phyloP scores from a whole-genome alignment of 306 rosid genomes.

The Trichosanthes truncata region DNA sequence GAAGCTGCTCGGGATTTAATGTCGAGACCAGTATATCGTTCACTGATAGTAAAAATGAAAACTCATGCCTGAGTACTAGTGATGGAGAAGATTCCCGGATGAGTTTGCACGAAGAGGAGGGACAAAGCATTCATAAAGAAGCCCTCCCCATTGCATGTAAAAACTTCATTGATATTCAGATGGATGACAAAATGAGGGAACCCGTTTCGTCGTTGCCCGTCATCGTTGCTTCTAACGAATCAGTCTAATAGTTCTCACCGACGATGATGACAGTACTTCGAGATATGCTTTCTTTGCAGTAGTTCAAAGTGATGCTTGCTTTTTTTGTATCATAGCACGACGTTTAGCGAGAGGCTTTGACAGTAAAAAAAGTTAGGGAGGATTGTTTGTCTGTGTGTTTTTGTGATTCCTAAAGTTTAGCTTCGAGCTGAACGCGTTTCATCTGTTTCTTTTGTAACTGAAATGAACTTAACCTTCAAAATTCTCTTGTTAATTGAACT shows the following conservation, averaged over 20 bases:
- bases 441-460: neutral
- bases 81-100: constrained; percentile 28
- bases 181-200: constrained; percentile 30
- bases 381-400: constrained; percentile 38
- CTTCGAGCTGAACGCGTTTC: constrained; percentile 49
- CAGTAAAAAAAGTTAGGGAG: constrained; percentile 19
- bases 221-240: constrained; percentile 21
- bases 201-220: constrained; percentile 14
- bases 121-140: constrained; percentile 20
- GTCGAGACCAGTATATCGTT: constrained; percentile 29
- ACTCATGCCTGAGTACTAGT: constrained; percentile 28
- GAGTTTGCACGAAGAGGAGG: constrained; percentile 18
- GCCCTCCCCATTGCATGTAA: constrained; percentile 29
- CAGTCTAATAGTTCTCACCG: neutral
- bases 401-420: constrained; percentile 39
- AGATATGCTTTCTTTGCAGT: constrained; percentile 17
- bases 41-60: constrained; percentile 35
- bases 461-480: neutral
- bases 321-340: constrained; percentile 16
- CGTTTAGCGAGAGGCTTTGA: constrained; percentile 18
- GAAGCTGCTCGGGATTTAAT: constrained; percentile 31
- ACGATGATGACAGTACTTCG: neutral
- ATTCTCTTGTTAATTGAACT: neutral
- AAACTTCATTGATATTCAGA: constrained; percentile 28
- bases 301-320: constrained; percentile 32